phyloP scores from a whole-genome alignment of 306 rosid genomes.

The Prosopis cineraria region DNA sequence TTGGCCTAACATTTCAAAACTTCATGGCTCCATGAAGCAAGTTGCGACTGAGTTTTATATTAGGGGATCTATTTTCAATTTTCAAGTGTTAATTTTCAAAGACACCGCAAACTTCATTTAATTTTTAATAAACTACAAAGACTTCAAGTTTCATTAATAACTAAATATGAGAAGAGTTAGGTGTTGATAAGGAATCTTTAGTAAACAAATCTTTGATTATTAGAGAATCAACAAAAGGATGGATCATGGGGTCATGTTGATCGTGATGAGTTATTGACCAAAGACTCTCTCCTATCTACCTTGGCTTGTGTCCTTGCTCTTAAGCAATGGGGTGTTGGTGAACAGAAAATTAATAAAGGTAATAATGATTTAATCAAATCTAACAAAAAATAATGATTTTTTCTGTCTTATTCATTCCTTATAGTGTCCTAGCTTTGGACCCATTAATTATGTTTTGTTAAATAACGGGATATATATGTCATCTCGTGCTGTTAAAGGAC shows the following conservation, averaged over 20 bases:
- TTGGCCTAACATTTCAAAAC: too few relatives aligned
- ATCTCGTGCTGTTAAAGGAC: conserved; percentile 49
- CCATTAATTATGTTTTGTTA: not conserved
- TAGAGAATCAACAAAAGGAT: conserved; percentile 69
- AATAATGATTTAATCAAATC: not conserved
- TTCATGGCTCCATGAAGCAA: too few relatives aligned
- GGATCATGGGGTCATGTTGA: conserved; percentile 66
- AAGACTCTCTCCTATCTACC: conserved; percentile 74
- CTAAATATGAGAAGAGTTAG: too few relatives aligned
- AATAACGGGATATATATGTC: not conserved
- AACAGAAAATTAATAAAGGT: conserved; percentile 64
- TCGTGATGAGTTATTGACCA: conserved; percentile 48
- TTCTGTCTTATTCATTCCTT: not conserved
- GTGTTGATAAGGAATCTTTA: too few relatives aligned
- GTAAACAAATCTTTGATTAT: too few relatives aligned
- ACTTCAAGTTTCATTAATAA: too few relatives aligned
- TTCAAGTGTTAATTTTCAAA: too few relatives aligned
- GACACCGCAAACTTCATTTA: too few relatives aligned
- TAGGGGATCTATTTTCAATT: too few relatives aligned
- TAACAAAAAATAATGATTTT: not conserved
- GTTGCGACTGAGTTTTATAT: too few relatives aligned
- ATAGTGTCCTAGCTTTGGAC: not conserved
- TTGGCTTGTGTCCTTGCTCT: conserved; percentile 43
- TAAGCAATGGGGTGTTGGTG: conserved; percentile 61
- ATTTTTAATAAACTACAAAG: too few relatives aligned